A percentile compares a stretch with the other conserved stretches of the same genome.
These are phyloP conservation scores for Aspergillus sojae DNA, from an alignment of 2,329 filamentous ascomycete genomes.

Conservation along the genomic window DNA sequence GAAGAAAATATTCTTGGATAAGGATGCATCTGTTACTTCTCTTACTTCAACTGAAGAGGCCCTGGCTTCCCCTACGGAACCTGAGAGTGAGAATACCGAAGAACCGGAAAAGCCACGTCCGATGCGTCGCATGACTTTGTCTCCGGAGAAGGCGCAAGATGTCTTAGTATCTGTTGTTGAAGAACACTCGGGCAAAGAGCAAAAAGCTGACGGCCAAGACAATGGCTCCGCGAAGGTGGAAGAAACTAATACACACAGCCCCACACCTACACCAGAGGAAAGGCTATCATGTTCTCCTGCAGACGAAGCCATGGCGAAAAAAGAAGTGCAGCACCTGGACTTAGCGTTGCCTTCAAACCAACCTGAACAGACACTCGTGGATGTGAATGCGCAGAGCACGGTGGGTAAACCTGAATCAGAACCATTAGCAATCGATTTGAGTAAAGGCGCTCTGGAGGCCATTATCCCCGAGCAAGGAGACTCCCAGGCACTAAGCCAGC, in stretches of 20 bases:
- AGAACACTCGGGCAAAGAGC: conserved; percentile 55
- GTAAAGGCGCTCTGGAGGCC: conserved; percentile 12
- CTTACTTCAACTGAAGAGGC: conserved; percentile 71
- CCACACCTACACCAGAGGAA: conserved; percentile 23
- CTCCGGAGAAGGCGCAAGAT: conserved; percentile 64
- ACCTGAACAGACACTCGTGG: conserved; percentile 24
- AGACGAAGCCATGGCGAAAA: conserved; percentile 41
- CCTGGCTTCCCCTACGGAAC: conserved; percentile 46
- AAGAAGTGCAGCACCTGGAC: conserved; percentile 64
- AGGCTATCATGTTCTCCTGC: conserved; percentile 24
- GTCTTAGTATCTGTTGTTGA: conserved; percentile 68
- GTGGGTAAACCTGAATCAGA: conserved; percentile 5
- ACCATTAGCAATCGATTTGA: conserved; percentile 10
- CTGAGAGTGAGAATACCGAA: conserved; percentile 31
- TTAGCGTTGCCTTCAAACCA: conserved; percentile 51
- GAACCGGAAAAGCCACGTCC: conserved; percentile 34
- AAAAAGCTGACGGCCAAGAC: conserved; percentile 23
- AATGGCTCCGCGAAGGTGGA: conserved; percentile 18
- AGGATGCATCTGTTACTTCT: conserved; percentile 76
- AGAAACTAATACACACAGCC: conserved; percentile 25
- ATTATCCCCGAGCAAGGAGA: conserved; percentile 17
- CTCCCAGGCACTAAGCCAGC: conserved; percentile 12
- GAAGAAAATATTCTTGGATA: conserved; percentile 91
- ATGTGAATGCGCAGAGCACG: conserved; percentile 2
- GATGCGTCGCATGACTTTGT: conserved; percentile 51